phyloP scores from a whole-genome alignment of 129 eudicot genomes.

The Ambrosia trifida region DNA sequence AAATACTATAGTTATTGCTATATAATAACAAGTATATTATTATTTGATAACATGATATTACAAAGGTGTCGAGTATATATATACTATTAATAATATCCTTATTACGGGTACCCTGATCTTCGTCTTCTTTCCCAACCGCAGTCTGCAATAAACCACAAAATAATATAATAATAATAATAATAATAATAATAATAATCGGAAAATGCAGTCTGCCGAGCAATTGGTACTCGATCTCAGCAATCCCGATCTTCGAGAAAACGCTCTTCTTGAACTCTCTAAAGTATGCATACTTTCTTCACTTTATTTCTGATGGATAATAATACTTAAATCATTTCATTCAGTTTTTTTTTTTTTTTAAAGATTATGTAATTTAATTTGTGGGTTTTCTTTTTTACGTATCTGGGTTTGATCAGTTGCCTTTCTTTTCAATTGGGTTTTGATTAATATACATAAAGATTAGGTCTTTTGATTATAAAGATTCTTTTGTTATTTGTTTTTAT shows the following conservation, averaged over 20 bases:
- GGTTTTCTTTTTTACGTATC: not conserved
- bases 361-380: not conserved
- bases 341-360: too few species aligned
- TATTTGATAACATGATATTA: too few species aligned
- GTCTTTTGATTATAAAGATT: too few species aligned
- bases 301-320: not conserved
- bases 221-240: slow-evolving; percentile 85
- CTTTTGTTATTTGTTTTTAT: too few species aligned
- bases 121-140: slow-evolving; percentile 36
- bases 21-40: too few species aligned
- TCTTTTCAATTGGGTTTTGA: too few species aligned
- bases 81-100: too few species aligned
- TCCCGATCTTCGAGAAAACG: slow-evolving; percentile 87
- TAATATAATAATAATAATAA: slow-evolving; percentile 49
- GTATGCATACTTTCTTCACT: slow-evolving; percentile 20
- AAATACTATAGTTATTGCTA: too few species aligned
- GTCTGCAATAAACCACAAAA: slow-evolving; percentile 17
- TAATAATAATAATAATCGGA: slow-evolving; percentile 53
- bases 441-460: too few species aligned
- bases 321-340: not conserved
- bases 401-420: not conserved
- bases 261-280: slow-evolving; percentile 94
- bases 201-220: slow-evolving; percentile 83
- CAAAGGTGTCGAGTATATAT: too few species aligned
- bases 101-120: slow-evolving; percentile 27